Evolutionary conservation across 1,139 yeast genomes (phyloP), one percentile per base, ranked within the genome.

Genomic region (Magnusiomyces sp.): DNA sequence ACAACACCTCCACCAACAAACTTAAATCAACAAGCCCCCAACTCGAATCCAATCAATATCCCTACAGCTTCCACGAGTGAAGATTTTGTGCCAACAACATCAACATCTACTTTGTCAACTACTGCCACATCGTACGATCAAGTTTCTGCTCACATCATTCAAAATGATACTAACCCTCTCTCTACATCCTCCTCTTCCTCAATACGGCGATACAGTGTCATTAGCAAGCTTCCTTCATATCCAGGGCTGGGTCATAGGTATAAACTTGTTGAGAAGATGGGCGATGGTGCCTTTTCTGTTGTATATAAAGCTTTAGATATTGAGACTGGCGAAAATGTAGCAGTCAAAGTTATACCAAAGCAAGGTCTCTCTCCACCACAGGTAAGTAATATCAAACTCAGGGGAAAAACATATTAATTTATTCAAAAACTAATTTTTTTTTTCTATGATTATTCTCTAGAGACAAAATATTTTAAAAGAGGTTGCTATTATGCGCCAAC

Each of bases 321-420:
- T 4, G 58, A 59, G 10, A 71, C 77, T 1, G 70, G 74, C 17
- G 74, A 73, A 46, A 59, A 65, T 9, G 90, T 89, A 45, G 97
- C 98, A 19, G 79, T 92, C 58, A 92, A 92, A 64, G 80, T 89
- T 54, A 89, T 94, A 53, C 76, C 78, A 60, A 92, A 90, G 66
- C 71, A 72, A 53, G 81, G 83, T 57, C 68, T 81, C 58, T 77
- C 73, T 69, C 50, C 63, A 27, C 58, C 66, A 37, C 75, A 71
- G 66, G 70, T 66, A 56, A 48, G 68, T 73, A 19, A 14, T 43
- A 40, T 13, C 16, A 34, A 34, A 3, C 9, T 34, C 11, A 34
- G 16, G 5, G n/a, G 16, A 10, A 34, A 34, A 4, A 34, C 37
- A 10, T 5, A 10, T 14, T 34, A 34, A 34, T 14, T 34, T 38